Conservation (phyloP, 1,284 basidiomycete genomes). For the Ustilago hordei region DNA sequence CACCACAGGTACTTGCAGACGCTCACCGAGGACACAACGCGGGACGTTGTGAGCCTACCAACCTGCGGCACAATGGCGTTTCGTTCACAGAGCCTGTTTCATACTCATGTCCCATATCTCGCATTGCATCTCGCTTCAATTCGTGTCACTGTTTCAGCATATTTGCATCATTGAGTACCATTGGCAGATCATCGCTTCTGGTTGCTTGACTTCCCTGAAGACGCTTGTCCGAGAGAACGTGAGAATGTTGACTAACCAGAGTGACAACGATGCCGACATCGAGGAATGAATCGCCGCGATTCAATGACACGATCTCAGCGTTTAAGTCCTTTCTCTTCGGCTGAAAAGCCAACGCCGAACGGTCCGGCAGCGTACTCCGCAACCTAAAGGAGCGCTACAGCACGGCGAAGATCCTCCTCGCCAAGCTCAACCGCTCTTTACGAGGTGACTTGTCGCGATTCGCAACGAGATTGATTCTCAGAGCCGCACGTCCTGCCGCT, state of each 20-base stretch:
- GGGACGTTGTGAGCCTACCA: background rate
- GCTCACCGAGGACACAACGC: constrained; percentile 1
- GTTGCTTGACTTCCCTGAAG: no score
- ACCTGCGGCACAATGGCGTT: no score
- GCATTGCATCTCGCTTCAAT: constrained; percentile 2
- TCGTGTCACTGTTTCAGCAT: background rate
- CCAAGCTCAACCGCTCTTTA: background rate
- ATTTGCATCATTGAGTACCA: background rate
- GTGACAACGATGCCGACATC: no score
- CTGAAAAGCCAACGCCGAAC: background rate
- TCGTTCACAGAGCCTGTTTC: background rate
- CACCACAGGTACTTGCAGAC: background rate
- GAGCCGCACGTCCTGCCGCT: background rate
- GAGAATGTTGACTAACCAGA: no score
- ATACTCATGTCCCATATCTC: background rate
- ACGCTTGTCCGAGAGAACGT: no score
- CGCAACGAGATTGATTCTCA: background rate
- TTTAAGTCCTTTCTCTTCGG: background rate
- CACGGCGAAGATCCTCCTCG: background rate
- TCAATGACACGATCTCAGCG: background rate
- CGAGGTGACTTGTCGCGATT: background rate
- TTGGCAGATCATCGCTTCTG: no score
- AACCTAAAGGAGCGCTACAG: background rate
- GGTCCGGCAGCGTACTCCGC: background rate
- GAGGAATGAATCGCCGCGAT: background rate